Evolutionary conservation across 2,329 filamentous ascomycete genomes (phyloP), one percentile per base, ranked within the genome.

Genomic region (Epichloe aotearoae): DNA sequence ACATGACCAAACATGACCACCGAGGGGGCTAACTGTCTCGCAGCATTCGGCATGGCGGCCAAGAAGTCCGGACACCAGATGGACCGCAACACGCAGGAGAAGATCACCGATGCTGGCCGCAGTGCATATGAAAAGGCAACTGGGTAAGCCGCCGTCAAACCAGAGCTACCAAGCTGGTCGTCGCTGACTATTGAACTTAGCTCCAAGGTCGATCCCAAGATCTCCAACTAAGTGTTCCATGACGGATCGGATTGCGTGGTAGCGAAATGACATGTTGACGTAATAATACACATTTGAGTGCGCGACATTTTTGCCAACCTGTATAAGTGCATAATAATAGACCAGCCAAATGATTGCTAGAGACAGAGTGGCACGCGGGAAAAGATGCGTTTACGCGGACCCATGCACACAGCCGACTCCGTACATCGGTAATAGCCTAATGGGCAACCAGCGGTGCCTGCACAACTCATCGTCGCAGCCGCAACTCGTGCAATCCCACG

Each of bases 81-180:
- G 17, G 54, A 62, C 53, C 58, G 55, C 44, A 52, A 60, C 14
- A 66, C 64, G 17, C 60, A 66, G 37, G 68, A 70, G 60, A 69
- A 70, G 64, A 64, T 67, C 30, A 67, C 65, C 47, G 68, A 70
- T 47, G 59, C 56, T n/a, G 62, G 57, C 6, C 68, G 68, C 43
- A 38, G 17, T 36, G 51, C 58, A 20, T 70, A 63, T 17, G 67
- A 70, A 56, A 69, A 68, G 60, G 38, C 52, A 3, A 60, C 67
- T 47, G 68, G 68, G 67, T 69, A 58, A 54, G 65, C 54, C 1
- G 8, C 3, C 15, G 19, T 14, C 12, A 11, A 10, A 26, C 17
- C 10, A 14, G 12, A 23, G 40, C 8, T 4, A 19, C 26, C 7
- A 34, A 10, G 26, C 34, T 20, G 26, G 26, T 20, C 11, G 8